Percentiles rank a stretch among this genome's conserved stretches.
Conservation (phyloP, 139 green algal species). For the Haematococcus sp. region DNA sequence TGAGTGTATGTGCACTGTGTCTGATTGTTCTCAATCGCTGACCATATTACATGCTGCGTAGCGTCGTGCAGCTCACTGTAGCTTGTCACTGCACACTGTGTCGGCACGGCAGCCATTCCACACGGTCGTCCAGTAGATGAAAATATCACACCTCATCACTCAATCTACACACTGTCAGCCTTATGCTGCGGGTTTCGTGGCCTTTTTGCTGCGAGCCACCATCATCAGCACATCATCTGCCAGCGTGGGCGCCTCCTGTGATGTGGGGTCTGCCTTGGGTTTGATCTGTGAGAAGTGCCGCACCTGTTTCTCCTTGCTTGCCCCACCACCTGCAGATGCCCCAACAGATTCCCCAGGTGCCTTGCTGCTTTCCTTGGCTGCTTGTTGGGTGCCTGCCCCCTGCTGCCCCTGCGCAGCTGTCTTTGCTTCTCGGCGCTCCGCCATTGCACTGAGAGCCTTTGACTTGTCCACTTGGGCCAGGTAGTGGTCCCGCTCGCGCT, state of each 20-base stretch:
- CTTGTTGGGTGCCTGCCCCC: background rate
- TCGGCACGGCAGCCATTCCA: too few species aligned
- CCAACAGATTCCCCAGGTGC: background rate
- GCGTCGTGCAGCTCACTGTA: too few species aligned
- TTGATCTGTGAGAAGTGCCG: conserved; percentile 57
- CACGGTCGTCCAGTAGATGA: too few species aligned
- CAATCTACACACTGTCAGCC: too few species aligned
- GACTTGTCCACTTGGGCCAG: conserved; percentile 48
- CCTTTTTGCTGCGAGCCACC: conserved; percentile 32
- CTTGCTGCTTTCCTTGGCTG: background rate
- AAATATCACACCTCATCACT: too few species aligned
- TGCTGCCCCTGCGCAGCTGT: background rate
- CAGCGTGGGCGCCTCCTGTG: conserved; percentile 30
- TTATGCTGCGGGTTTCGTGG: background rate
- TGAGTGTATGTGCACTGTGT: too few species aligned
- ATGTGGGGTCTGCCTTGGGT: conserved; percentile 56
- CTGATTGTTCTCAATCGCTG: background rate
- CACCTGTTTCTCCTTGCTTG: background rate
- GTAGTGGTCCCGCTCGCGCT: conserved; percentile 94
- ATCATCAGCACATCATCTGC: conserved; percentile 47
- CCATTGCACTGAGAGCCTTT: conserved; percentile 51
- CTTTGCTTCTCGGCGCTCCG: conserved; percentile 21
- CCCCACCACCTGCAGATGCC: background rate
- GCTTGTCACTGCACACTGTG: too few species aligned
- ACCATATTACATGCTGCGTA: background rate